Evolutionary conservation across 495 filamentous ascomycete species (phyloP).

Genomic region (Wilcoxina mikolae): DNA sequence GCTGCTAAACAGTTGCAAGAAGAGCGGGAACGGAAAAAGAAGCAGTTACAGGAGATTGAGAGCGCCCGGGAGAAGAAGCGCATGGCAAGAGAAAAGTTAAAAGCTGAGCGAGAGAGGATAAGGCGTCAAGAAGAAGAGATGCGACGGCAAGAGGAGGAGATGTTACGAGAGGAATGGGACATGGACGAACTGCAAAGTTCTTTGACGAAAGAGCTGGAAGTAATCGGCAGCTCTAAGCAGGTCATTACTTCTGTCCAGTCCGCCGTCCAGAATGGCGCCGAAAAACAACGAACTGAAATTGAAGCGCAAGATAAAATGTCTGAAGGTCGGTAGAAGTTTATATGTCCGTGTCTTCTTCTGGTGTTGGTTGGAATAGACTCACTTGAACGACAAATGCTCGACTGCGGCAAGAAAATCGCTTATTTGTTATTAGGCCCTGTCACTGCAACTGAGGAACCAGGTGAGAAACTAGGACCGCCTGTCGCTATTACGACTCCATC

Average conservation of each 20-base stretch:
- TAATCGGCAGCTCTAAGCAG: too few species aligned
- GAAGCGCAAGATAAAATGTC: background rate
- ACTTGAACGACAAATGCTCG: background rate
- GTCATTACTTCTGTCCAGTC: background rate
- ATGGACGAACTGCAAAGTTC: constrained; percentile 19
- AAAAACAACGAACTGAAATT: background rate
- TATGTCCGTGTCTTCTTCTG: too few species aligned
- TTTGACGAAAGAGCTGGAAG: constrained; percentile 18
- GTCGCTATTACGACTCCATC: too few species aligned
- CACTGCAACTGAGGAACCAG: background rate
- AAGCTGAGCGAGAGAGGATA: constrained; percentile 28
- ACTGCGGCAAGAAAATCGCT: constrained; percentile 3
- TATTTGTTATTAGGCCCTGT: background rate
- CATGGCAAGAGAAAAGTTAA: constrained; percentile 42
- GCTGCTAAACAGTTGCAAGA: constrained; percentile 20
- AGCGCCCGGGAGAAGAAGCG: constrained; percentile 32
- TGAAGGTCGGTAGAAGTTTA: background rate
- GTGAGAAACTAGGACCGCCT: too few species aligned
- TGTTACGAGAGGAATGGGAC: constrained; percentile 19
- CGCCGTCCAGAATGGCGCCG: background rate
- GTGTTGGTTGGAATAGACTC: background rate
- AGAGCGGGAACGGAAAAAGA: constrained; percentile 45
- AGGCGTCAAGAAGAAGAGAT: constrained; percentile 20
- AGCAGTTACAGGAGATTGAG: constrained; percentile 28
- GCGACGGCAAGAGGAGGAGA: constrained; percentile 18